Evolutionary conservation across 1,139 yeast genomes (phyloP).

Genomic region (Zygosaccharomyces sapae): DNA sequence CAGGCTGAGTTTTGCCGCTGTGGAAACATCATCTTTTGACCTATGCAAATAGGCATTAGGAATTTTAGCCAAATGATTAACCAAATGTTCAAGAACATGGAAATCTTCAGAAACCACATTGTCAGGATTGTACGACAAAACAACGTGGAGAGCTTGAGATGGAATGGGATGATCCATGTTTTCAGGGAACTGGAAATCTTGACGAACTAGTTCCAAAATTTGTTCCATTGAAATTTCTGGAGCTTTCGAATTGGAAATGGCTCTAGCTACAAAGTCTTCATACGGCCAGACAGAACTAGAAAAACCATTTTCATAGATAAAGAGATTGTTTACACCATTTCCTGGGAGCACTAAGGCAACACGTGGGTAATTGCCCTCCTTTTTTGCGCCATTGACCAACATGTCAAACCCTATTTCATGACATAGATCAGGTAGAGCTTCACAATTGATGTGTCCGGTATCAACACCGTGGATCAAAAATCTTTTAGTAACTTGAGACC

Average conservation of each 20-base stretch:
- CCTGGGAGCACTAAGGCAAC: slow-evolving; percentile 42
- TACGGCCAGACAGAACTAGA: slow-evolving; percentile 17
- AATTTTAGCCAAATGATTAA: slow-evolving; percentile 54
- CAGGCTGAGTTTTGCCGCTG: slow-evolving; percentile 44
- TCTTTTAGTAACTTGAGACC: slow-evolving; percentile 56
- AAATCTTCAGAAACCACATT: slow-evolving; percentile 57
- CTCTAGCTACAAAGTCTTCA: slow-evolving; percentile 40
- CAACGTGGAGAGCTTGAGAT: slow-evolving; percentile 45
- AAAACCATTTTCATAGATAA: slow-evolving; percentile 20
- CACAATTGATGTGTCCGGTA: slow-evolving; percentile 61
- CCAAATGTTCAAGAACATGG: slow-evolving; percentile 53
- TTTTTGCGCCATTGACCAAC: slow-evolving; percentile 25
- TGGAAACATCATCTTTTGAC: slow-evolving; percentile 46
- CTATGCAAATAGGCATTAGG: slow-evolving; percentile 54
- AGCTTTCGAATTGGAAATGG: slow-evolving; percentile 36
- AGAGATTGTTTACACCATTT: slow-evolving; percentile 31
- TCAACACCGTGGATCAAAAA: slow-evolving; percentile 40
- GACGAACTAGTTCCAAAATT: slow-evolving; percentile 15
- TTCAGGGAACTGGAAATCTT: slow-evolving; percentile 15
- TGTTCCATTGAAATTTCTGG: slow-evolving; percentile 35
- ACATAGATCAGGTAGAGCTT: slow-evolving; percentile 48
- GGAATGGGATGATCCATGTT: slow-evolving; percentile 21
- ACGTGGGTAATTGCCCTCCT: slow-evolving; percentile 33
- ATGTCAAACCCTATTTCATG: slow-evolving; percentile 44
- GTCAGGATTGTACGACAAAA: slow-evolving; percentile 52